Evolutionary conservation across 768 basidiomycete species (phyloP).

Genomic region (Cubamyces lactineus): DNA sequence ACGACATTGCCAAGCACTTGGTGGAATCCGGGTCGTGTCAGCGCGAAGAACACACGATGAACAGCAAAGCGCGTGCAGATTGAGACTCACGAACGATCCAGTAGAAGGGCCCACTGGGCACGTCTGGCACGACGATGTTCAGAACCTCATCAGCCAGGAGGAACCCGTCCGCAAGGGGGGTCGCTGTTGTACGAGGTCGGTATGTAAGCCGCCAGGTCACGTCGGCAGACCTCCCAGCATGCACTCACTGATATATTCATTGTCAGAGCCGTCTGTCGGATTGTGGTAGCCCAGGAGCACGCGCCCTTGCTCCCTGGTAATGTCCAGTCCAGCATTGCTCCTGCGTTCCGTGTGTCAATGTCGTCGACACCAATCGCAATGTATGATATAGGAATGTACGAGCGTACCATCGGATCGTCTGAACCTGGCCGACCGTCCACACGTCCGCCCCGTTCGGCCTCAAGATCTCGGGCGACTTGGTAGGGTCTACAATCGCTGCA

Average conservation of each 20-base stretch:
- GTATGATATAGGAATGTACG: neutral
- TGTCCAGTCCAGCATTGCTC: conserved; percentile 1
- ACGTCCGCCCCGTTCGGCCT: neutral
- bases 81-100: conserved; percentile 44
- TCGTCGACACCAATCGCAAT: too few species aligned
- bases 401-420: neutral
- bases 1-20: conserved; percentile 44
- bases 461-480: neutral
- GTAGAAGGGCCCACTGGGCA: conserved; percentile 41
- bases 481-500: neutral
- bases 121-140: conserved; percentile 40
- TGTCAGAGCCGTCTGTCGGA: neutral
- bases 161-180: conserved; percentile 46
- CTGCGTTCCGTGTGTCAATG: neutral
- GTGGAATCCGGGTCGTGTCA: too few species aligned
- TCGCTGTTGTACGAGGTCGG: conserved; percentile 30
- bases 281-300: neutral
- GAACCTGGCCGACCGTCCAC: neutral
- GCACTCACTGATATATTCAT: neutral
- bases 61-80: too few species aligned
- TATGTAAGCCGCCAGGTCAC: too few species aligned
- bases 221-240: too few species aligned
- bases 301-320: neutral
- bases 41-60: neutral
- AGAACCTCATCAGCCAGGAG: conserved; percentile 40